Evolutionary conservation across 768 basidiomycete species (phyloP).

Genomic region (Suillus ampliporus): DNA sequence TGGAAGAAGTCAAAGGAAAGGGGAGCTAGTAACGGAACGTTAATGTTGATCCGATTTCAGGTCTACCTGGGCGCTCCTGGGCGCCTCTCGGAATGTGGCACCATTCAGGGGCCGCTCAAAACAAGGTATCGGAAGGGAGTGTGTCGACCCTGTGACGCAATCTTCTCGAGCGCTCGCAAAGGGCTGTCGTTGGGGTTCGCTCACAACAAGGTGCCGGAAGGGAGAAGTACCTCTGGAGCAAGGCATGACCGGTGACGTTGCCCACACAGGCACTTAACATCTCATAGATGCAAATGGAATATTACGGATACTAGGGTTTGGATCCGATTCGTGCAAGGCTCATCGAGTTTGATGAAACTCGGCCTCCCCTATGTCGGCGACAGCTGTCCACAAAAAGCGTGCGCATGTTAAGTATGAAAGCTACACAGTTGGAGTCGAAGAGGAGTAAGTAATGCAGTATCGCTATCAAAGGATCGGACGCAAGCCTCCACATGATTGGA

Average conservation of each 20-base stretch:
- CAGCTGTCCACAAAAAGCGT: background rate
- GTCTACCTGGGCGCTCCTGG: background rate
- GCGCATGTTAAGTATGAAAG: background rate
- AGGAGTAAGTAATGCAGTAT: background rate
- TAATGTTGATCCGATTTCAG: background rate
- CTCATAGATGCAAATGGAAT: background rate
- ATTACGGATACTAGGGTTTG: background rate
- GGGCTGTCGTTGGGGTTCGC: background rate
- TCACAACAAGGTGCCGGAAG: background rate
- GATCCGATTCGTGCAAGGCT: no score
- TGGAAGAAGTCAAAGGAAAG: no score
- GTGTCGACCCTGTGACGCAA: background rate
- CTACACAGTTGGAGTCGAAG: background rate
- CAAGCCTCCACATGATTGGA: background rate
- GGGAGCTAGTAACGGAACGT: background rate
- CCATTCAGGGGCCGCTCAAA: background rate
- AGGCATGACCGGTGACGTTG: background rate
- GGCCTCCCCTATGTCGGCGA: background rate
- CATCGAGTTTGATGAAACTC: background rate
- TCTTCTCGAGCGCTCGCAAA: background rate
- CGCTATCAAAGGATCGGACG: background rate
- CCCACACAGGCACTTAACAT: background rate
- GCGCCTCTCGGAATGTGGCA: background rate
- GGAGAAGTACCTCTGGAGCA: background rate
- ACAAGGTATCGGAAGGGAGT: background rate